These are phyloP conservation scores for Ascoidea asiatica DNA, from an alignment of 805 yeast genomes.

Conservation along the genomic window DNA sequence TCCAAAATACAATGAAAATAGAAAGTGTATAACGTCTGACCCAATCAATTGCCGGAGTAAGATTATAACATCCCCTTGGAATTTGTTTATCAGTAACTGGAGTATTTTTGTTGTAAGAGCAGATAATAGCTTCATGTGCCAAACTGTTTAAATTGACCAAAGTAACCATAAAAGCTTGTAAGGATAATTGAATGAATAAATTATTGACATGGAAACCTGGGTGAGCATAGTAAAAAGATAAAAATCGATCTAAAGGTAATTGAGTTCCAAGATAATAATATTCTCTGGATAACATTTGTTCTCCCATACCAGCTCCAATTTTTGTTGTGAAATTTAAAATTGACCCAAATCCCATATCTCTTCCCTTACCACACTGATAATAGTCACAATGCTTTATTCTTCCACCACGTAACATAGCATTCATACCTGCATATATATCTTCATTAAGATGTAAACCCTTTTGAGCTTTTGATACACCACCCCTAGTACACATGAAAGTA, in stretches of 20 bases:
- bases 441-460: conserved; percentile 77
- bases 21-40: conserved; percentile 69
- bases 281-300: conserved; percentile 75
- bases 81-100: conserved; percentile 54
- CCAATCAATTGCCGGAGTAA: conserved; percentile 69
- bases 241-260: conserved; percentile 66
- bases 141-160: conserved; percentile 59
- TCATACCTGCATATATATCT: conserved; percentile 86
- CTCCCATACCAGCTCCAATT: conserved; percentile 92
- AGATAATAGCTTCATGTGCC: conserved; percentile 57
- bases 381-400: conserved; percentile 80
- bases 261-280: conserved; percentile 73
- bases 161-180: conserved; percentile 60
- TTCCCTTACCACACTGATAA: conserved; percentile 83
- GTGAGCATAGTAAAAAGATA: conserved; percentile 76
- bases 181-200: conserved; percentile 61
- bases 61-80: conserved; percentile 63
- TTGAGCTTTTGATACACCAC: conserved; percentile 82
- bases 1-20: conserved; percentile 70
- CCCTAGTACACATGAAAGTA: conserved; percentile 70
- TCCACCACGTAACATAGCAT: conserved; percentile 72
- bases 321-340: conserved; percentile 76
- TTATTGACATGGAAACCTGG: conserved; percentile 80
- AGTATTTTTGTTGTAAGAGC: conserved; percentile 49
- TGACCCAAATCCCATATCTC: conserved; percentile 81